Base-by-base conservation (phyloP, 73 alveolate species). In the Paramecium tetraurelia region DNA sequence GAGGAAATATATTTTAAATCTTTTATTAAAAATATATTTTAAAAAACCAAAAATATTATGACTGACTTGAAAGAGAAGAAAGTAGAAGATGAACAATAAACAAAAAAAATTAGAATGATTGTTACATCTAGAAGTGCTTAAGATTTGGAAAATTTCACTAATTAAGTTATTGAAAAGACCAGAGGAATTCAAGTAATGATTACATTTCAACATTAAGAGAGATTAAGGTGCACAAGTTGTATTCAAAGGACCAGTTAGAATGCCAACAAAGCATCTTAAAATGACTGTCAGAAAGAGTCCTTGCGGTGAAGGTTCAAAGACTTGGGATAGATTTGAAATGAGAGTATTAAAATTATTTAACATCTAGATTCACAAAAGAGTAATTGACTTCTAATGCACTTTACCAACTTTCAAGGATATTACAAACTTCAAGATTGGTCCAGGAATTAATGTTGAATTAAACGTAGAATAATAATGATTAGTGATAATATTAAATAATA, bases 241-340 rank as follows among this genome's bases (percentile, higher is more conserved):
- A 24, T 77, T 89, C 84, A 89, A 93, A 77, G 99, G 99, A 80
- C 99, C 99, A 58, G 97, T 94, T 94, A 95, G 97, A 92, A 96
- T 97, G 95, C 99, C 99, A 58, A 97, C 98, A 59, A 97, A 96
- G 95, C 92, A 92, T 85, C 95, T 97, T 58, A 94, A 95, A 85
- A 94, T 97, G 92, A 95, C 98, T 43, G 96, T 96, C 53, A 96
- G 99, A 94, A 97, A 97, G 95, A 63, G 96, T 76, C 99, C 99
- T 33, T 97, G 99, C 83, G 99, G 99, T 59, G 99, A 97, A 93
- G 99, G 99, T 71, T 95, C 99, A 57, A 96, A 96, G 95, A 97
- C 99, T 50, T 97, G 96, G 97, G 99, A 97, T 96, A 97, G 98
- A 95, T 96, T 87, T 92, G 99, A 96, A 77, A 97, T 97, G 99